Evolutionary conservation across 768 basidiomycete species (phyloP), one percentile per base, ranked within the genome.

Genomic region (Phlegmacium glaucopus): DNA sequence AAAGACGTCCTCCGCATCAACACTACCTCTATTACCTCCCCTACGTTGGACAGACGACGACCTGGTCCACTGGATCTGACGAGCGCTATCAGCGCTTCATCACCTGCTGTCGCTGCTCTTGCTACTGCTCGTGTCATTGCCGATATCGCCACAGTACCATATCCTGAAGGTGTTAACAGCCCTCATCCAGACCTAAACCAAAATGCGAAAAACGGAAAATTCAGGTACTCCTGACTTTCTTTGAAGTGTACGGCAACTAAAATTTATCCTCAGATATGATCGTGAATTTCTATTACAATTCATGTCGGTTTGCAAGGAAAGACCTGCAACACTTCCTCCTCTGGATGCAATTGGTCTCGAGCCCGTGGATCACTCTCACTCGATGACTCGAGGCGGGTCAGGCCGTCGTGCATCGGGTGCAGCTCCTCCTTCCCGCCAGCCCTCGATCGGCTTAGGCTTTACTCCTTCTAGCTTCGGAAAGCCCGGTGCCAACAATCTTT

Each of bases 231-330:
- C 22, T 50, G 58, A 49, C 18, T 44, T 28, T 39, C 37, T 17
- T 38, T 36, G 1, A 44, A 37, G 6, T 18, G 28, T 15, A 26
- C 30, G 13, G 13, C 41, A 5, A 32, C 42, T n/a, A 44, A 40
- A 39, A 39, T 36, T n/a, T 11, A 50, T 30, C 55, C 17, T 51
- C 22, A 92, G 95, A 60, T 99, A 99, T 64, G 93, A 97, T 65
- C 92, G 94, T 29, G 92, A 94, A 15, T 99, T 99, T 82, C 78
- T 99, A 18, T 69, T 99, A 49, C 95, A 99, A 63, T 99, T 99
- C 72, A 94, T 96, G 90, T 69, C 72, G 17, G 70, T 95, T 50
- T 99, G 96, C 77, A 90, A 83, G 66, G 95, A 97, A 71, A 94
- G 94, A 67, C 95, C 96, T 3, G 92, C 90, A 45, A 76, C 79